Base-by-base conservation (phyloP, 805 yeast genomes). In the Sugiyamaella valdiviana region DNA sequence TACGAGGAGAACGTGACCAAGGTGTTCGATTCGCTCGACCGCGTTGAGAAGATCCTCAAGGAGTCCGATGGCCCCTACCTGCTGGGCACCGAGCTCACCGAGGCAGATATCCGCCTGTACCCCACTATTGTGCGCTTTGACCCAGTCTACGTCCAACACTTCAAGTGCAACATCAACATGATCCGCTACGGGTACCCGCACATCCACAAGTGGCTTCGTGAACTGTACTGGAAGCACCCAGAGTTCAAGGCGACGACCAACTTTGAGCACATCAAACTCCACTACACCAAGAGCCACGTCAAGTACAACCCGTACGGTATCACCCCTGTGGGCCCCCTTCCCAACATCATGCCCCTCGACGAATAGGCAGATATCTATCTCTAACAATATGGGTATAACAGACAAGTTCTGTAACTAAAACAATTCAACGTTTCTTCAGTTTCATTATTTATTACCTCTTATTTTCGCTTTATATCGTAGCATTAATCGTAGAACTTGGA, bases 81-180 rank as follows among this genome's bases (percentile, higher is more conserved):
- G 45, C 60, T 80, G 7, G 91, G 90, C 5, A 73, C 79, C 48
- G 70, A 66, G 42, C 68, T 91, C 47, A 90, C 97, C 1, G 96
- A 91, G 69, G 95, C 95, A 5, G 99, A 91, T 65, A 74, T 91
- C 50, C 76, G 97, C 55, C 76, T 91, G 44, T 91, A 70, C 70
- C 80, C 96, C 20, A 91, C 98, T 2, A 82, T 91, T 51, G 74
- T 88, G 39, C 79, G 99, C 59, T 91, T 91, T 61, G 98, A 91
- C 65, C 85, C 95, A 1, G 95, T 89, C 19, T 91, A 91, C 63
- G 91, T 84, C 46, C 96, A 90, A 67, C 97, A 91, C 66, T 93
- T 91, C 78, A 93, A 91, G 69, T 86, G 96, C 66, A 91, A 91
- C 66, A 66, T 88, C 52, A 82, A 82, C 42, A 83, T 82, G 73